Evolutionary conservation across 345 rosid species (phyloP).

Genomic region (Moricandia moricandioides): DNA sequence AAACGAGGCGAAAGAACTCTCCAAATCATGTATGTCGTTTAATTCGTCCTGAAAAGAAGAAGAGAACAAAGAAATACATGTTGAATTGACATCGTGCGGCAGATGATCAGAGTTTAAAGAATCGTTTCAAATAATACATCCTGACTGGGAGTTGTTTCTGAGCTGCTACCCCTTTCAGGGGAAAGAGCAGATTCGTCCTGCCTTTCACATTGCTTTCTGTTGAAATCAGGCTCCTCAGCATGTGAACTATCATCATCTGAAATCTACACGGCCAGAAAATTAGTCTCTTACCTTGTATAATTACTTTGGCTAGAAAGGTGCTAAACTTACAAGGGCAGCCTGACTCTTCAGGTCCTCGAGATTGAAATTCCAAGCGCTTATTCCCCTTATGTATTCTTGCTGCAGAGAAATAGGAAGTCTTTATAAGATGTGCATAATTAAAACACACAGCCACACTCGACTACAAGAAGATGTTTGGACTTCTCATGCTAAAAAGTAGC

Average conservation of each 20-base stretch:
- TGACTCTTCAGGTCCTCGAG: constrained; percentile 92
- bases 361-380: constrained; percentile 97
- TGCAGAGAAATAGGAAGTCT: constrained; percentile 40
- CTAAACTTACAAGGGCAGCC: constrained; percentile 82
- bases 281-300: background rate
- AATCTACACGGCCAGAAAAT: constrained; percentile 56
- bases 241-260: constrained; percentile 55
- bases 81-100: constrained; percentile 17
- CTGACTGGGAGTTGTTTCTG: constrained; percentile 52
- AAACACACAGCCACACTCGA: constrained; percentile 21
- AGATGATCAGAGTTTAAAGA: constrained; percentile 13
- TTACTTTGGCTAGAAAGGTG: constrained; percentile 5
- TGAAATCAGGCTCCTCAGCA: constrained; percentile 49
- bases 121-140: constrained; percentile 49
- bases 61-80: constrained; percentile 24
- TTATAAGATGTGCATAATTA: constrained; percentile 11
- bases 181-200: constrained; percentile 45
- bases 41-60: constrained; percentile 62
- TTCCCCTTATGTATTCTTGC: constrained; percentile 95
- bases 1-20: constrained; percentile 73
- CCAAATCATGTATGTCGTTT: constrained; percentile 62
- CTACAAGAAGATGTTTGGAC: constrained; percentile 3
- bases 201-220: constrained; percentile 45
- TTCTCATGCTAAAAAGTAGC: constrained; percentile 6
- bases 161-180: constrained; percentile 46